A percentile compares a stretch with the other conserved stretches of the same genome.
phyloP scores from a whole-genome alignment of 208 protist genomes.

The Crithidia expoeki region DNA sequence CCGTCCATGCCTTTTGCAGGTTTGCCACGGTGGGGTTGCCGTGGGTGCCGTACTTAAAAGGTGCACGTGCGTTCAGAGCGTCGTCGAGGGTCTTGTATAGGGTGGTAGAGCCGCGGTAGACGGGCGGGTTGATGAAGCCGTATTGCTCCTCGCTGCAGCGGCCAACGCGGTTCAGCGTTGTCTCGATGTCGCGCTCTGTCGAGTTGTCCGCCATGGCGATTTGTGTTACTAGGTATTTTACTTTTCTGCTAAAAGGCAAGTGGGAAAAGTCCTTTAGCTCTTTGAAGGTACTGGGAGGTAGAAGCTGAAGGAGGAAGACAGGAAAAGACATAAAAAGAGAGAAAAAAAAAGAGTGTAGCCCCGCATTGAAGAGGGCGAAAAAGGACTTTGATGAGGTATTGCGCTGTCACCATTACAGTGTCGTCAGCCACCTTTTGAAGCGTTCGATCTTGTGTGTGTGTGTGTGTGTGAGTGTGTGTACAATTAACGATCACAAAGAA shows the following conservation, averaged over 20 bases:
- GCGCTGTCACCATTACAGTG: no score
- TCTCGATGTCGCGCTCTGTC: slow-evolving; percentile 33
- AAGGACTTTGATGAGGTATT: neutral
- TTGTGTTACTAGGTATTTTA: no score
- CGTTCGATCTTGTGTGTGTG: no score
- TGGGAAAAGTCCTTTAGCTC: no score
- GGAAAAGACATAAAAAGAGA: neutral
- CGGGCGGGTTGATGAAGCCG: slow-evolving; percentile 44
- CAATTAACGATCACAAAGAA: no score
- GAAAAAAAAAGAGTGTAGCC: neutral
- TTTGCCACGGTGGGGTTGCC: slow-evolving; percentile 38
- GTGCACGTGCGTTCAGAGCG: neutral
- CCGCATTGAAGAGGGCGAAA: neutral
- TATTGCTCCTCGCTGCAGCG: slow-evolving; percentile 26
- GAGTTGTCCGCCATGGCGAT: no score
- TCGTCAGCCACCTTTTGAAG: no score
- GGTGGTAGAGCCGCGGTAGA: slow-evolving; percentile 43
- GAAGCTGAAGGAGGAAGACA: no score
- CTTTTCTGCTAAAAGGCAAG: no score
- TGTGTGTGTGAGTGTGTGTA: no score
- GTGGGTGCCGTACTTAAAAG: slow-evolving; percentile 35
- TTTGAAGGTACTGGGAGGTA: no score
- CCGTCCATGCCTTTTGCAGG: slow-evolving; percentile 32
- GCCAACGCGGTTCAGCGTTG: slow-evolving; percentile 34
- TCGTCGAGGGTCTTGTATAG: slow-evolving; percentile 29